Percentiles rank a stretch among this genome's conserved stretches.
phyloP scores from a whole-genome alignment of 495 filamentous ascomycete genomes.

The Aspergillus baeticus region DNA sequence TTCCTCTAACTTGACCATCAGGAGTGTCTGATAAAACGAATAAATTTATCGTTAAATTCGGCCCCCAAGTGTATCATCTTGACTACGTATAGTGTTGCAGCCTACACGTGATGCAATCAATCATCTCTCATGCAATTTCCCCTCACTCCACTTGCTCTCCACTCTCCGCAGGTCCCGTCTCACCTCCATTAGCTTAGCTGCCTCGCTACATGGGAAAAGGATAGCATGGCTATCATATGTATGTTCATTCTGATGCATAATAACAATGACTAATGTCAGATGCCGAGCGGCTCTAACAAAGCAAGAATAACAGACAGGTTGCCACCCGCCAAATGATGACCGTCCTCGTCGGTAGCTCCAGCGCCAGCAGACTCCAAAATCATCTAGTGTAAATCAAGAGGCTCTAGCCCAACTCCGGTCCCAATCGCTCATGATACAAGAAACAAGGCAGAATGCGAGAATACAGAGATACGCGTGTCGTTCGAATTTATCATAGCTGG shows the following conservation, averaged over 20 bases:
- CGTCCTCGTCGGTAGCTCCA: not conserved
- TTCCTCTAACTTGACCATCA: too few relatives aligned
- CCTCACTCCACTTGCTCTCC: not conserved
- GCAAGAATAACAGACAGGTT: conserved; percentile 4
- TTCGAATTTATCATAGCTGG: conserved; percentile 15
- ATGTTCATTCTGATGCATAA: conserved; percentile 15
- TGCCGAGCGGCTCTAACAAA: not conserved
- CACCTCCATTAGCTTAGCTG: not conserved
- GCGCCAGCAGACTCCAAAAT: conserved; percentile 9
- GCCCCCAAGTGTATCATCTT: not conserved
- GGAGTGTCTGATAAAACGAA: too few relatives aligned
- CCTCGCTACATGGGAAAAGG: not conserved
- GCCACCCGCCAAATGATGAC: conserved; percentile 6
- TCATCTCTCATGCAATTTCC: too few relatives aligned
- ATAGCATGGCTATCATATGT: conserved; percentile 6
- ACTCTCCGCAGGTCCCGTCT: not conserved
- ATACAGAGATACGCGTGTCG: conserved; percentile 4
- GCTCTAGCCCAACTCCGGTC: conserved; percentile 17
- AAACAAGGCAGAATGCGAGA: not conserved
- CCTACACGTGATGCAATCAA: too few relatives aligned
- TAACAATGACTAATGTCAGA: conserved; percentile 3
- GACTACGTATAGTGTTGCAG: not conserved
- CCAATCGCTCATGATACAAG: conserved; percentile 10
- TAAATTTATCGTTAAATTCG: too few relatives aligned
- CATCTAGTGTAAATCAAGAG: conserved; percentile 9